A percentile compares a stretch with the other conserved stretches of the same genome.
Conservation (phyloP, 2,329 filamentous ascomycete species). For the Ilyonectria robusta region DNA sequence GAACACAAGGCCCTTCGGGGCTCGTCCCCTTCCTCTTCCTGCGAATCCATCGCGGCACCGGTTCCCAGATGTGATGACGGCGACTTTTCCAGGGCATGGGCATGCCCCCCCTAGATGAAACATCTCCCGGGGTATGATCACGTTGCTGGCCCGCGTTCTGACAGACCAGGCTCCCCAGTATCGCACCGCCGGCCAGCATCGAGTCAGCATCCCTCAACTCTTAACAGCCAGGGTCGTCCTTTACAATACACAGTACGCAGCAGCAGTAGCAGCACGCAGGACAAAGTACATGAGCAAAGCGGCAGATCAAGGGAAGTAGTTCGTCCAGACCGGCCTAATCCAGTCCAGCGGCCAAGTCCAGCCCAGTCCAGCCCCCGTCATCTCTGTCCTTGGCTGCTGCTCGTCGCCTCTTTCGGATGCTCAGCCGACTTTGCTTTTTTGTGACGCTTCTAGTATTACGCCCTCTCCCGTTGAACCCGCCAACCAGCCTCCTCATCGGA, state of each 20-base stretch:
- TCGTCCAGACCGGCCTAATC: background rate
- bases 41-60: background rate
- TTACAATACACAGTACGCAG: background rate
- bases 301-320: background rate
- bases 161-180: constrained; percentile 24
- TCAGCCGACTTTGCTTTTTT: background rate
- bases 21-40: background rate
- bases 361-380: background rate
- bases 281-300: background rate
- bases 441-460: background rate
- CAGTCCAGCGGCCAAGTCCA: background rate
- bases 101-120: constrained; percentile 15
- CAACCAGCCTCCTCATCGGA: background rate
- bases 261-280: too few relatives aligned
- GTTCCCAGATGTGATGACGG: background rate
- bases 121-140: constrained; percentile 14
- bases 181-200: background rate
- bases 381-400: background rate
- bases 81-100: constrained; percentile 1
- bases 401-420: background rate
- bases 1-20: background rate
- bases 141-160: constrained; percentile 18
- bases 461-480: background rate
- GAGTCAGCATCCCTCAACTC: background rate
- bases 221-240: background rate